These are phyloP conservation scores for Thalassiosira hispida DNA, from an alignment of 352 stramenopile genomes.

Conservation along the genomic window DNA sequence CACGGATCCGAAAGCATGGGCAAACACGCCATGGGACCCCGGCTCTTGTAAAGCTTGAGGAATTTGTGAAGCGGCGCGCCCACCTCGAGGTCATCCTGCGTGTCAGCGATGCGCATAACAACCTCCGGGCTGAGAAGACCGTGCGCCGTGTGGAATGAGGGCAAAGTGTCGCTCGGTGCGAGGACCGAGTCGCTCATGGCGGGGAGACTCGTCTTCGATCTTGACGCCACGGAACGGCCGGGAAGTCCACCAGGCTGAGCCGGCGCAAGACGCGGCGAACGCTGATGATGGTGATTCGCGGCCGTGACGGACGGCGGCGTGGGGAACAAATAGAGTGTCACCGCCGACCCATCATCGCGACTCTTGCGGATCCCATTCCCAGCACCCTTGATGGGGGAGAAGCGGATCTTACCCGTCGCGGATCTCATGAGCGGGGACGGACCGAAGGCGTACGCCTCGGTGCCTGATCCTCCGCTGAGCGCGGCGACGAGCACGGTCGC, in stretches of 20 bases:
- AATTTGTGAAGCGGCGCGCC: conserved; percentile 57
- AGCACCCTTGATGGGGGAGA: conserved; percentile 2
- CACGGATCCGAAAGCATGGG: conserved; percentile 71
- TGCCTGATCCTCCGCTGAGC: neutral
- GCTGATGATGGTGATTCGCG: conserved; percentile 12
- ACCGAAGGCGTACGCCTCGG: conserved; percentile 40
- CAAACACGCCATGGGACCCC: conserved; percentile 74
- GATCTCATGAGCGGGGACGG: neutral
- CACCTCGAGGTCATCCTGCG: conserved; percentile 18
- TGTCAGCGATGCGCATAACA: conserved; percentile 65
- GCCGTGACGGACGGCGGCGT: conserved; percentile 18
- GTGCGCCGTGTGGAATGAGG: conserved; percentile 66
- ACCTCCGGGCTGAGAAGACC: conserved; percentile 72
- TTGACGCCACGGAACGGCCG: neutral
- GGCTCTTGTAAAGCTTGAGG: conserved; percentile 59
- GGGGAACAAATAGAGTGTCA: conserved; percentile 46
- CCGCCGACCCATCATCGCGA: conserved; percentile 29
- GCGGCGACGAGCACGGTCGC: neutral
- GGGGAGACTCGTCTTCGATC: conserved; percentile 12
- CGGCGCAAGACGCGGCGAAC: neutral
- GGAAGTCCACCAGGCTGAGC: neutral
- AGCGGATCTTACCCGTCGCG: conserved; percentile 10
- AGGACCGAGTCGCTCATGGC: conserved; percentile 61
- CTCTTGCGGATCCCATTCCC: conserved; percentile 23
- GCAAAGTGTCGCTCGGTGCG: conserved; percentile 59